Evolutionary conservation across 163 green algal species (phyloP).

Genomic region (Scenedesmus sp.): DNA sequence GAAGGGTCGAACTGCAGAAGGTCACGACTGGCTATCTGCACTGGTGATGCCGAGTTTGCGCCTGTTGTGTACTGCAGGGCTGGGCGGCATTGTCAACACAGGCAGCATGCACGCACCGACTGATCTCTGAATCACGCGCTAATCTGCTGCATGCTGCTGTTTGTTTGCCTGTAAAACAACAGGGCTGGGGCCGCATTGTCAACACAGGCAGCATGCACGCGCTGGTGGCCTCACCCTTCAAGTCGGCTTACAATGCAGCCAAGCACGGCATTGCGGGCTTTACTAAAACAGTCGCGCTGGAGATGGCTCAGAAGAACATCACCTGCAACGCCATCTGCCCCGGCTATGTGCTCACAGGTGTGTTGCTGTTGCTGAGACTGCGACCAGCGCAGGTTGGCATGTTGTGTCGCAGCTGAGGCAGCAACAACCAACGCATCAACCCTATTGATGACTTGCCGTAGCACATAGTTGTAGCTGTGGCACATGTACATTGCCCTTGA

Average conservation of each 20-base stretch:
- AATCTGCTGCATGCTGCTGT: neutral
- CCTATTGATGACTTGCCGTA: too few species aligned
- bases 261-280: constrained; percentile 80
- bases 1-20: too few species aligned
- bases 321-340: constrained; percentile 94
- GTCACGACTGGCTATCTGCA: too few species aligned
- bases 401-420: neutral
- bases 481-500: too few species aligned
- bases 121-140: too few species aligned
- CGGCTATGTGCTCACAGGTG: constrained; percentile 68
- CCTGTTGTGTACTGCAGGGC: too few species aligned
- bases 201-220: constrained; percentile 95
- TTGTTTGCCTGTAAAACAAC: neutral
- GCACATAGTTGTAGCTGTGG: too few species aligned
- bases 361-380: neutral
- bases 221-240: constrained; percentile 92
- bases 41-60: too few species aligned
- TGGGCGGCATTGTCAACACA: too few species aligned
- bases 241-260: constrained; percentile 91
- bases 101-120: too few species aligned
- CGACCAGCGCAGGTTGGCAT: neutral
- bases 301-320: constrained; percentile 83
- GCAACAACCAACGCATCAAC: too few species aligned
- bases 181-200: constrained; percentile 87
- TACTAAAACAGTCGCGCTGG: constrained; percentile 89